Evolutionary conservation across 1,284 basidiomycete genomes (phyloP).

Genomic region (Cutaneotrichosporon sp.): DNA sequence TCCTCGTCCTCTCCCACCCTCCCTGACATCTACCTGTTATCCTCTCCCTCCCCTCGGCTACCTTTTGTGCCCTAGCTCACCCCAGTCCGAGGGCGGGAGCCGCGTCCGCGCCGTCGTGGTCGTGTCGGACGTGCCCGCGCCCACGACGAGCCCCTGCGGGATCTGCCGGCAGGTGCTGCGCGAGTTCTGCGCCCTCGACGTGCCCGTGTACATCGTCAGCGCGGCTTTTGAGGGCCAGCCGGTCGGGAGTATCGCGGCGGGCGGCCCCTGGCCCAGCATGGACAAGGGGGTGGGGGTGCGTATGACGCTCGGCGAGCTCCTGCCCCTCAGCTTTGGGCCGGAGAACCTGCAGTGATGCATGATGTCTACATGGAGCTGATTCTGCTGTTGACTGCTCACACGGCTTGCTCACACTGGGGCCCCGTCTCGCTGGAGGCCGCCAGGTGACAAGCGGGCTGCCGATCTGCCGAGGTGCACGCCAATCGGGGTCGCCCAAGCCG

Average conservation of each 20-base stretch:
- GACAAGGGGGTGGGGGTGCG: background rate
- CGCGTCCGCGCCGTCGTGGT: constrained; percentile 73
- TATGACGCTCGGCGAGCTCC: constrained; percentile 66
- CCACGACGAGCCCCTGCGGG: constrained; percentile 77
- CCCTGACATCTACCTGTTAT: no score
- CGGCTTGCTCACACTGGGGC: no score
- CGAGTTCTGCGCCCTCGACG: constrained; percentile 74
- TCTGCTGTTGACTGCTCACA: no score
- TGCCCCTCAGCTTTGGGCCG: constrained; percentile 88
- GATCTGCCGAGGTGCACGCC: no score
- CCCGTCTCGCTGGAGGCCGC: no score
- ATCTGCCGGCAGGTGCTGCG: constrained; percentile 88
- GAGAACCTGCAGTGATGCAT: constrained; percentile 57
- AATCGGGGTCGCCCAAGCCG: no score
- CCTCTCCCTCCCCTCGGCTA: background rate
- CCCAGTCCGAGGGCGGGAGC: constrained; percentile 72
- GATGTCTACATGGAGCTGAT: no score
- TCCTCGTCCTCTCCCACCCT: background rate
- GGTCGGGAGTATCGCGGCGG: background rate
- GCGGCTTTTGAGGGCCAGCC: constrained; percentile 18
- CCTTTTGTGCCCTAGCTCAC: background rate
- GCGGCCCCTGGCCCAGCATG: background rate
- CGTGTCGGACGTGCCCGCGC: constrained; percentile 66
- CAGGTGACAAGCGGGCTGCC: no score
- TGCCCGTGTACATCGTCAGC: constrained; percentile 77